Conservation (phyloP, 768 basidiomycete genomes). For the Porphyrellus cyaneotinctus region DNA sequence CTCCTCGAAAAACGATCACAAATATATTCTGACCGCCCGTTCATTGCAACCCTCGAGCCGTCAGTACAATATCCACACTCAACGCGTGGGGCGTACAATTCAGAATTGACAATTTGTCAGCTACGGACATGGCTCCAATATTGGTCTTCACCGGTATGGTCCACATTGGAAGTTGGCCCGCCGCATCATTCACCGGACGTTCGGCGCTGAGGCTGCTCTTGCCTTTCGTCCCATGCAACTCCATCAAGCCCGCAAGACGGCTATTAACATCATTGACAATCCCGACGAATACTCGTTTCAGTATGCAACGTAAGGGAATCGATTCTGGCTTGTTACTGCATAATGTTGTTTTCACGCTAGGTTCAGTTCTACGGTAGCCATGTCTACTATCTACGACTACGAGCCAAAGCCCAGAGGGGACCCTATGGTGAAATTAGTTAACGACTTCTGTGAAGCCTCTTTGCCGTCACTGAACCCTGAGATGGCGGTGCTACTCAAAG, state of each 20-base stretch:
- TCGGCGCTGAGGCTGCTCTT: background rate
- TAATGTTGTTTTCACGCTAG: slow-evolving; percentile 9
- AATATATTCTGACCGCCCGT: background rate
- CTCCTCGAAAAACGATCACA: background rate
- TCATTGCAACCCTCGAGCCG: background rate
- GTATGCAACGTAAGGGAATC: background rate
- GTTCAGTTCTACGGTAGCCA: slow-evolving; percentile 29
- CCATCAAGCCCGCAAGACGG: background rate
- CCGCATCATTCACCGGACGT: background rate
- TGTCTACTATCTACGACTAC: slow-evolving; percentile 14
- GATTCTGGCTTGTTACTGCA: background rate
- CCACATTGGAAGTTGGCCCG: background rate
- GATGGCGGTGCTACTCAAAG: slow-evolving; percentile 8
- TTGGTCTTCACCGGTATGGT: background rate
- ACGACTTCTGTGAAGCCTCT: background rate
- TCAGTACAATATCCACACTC: background rate
- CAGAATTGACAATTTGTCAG: background rate
- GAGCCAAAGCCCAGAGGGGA: background rate
- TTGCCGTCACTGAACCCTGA: slow-evolving; percentile 3
- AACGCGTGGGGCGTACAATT: background rate
- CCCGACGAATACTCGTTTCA: background rate
- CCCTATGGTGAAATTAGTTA: background rate
- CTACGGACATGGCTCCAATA: background rate
- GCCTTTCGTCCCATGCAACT: background rate
- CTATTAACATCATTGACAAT: background rate